Base-by-base conservation (phyloP, 768 basidiomycete genomes). In the Tylopilus vinaceipallidus region DNA sequence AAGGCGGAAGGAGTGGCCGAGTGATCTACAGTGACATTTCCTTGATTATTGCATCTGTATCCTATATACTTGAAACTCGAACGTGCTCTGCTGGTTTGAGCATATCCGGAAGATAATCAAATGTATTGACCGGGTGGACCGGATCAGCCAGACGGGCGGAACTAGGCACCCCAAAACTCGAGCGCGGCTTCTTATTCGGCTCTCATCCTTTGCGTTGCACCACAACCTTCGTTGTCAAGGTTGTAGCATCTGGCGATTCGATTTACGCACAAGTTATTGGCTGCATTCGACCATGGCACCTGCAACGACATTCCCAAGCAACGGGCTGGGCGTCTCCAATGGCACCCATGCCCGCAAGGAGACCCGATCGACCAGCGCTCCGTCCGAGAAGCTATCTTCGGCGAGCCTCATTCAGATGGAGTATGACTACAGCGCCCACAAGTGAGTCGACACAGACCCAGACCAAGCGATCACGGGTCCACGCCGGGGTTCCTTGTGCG, bases 401-500 rank as follows among this genome's bases (percentile, higher is more conserved):
- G 76, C 77, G 38, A 78, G 87, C 34, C 77, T 93, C 38, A 89
- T 98, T 56, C 73, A 75, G 38, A 76, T 93, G 57, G 94, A 98
- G 68, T 81, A 91, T 58, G 77, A 87, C 62, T 78, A 86, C 60
- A 84, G 86, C 26, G 91, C 91, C 46, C 91, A 94, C 78, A 94
- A 94, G 92, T 93, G 69, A 79, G 87, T 78, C 40, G 41, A 37
- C 41, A 38, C 30, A 48, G 34, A 16, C 41, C 43, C 44, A 29
- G 27, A 29, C n/a, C n/a, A n/a, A n/a, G n/a, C n/a, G n/a, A 29
- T 29, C 27, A 29, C 38, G 23, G 38, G 38, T 39, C 8, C 22
- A 7, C 12, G 22, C 1, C 37, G 39, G 39, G 56, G n/a, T n/a
- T n/a, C n/a, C n/a, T n/a, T n/a, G n/a, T n/a, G n/a, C n/a, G n/a